These are phyloP conservation scores for Fusarium setosum DNA, from an alignment of 2,329 filamentous ascomycete species.

Conservation along the genomic window DNA sequence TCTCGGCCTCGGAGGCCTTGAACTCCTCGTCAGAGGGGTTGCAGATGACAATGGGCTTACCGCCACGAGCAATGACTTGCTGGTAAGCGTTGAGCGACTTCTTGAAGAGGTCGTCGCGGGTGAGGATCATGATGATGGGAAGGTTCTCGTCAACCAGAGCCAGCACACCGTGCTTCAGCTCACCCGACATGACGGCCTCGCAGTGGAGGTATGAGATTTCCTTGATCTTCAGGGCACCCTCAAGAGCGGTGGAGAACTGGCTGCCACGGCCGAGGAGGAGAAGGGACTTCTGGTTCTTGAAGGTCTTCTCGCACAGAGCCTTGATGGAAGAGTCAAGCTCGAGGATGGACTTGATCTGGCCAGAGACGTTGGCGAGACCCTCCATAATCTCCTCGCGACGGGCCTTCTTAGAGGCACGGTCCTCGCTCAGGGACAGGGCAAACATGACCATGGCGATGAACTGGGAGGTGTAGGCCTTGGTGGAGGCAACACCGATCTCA, in stretches of 20 bases:
- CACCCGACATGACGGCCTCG: constrained; percentile 99
- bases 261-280: constrained; percentile 93
- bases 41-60: constrained; percentile 99
- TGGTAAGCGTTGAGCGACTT: constrained; percentile 99
- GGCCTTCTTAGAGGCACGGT: constrained; percentile 93
- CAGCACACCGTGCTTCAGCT: constrained; percentile 98
- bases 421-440: constrained; percentile 93
- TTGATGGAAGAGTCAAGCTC: constrained; percentile 95
- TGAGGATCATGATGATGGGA: constrained; percentile 99
- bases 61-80: constrained; percentile 96
- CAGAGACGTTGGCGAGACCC: constrained; percentile 86
- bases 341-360: constrained; percentile 91
- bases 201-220: constrained; percentile 99
- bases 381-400: constrained; percentile 97
- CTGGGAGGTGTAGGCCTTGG: constrained; percentile 99
- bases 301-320: constrained; percentile 88
- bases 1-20: constrained; percentile 86
- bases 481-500: constrained; percentile 98
- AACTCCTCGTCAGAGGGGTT: constrained; percentile 92
- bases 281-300: constrained; percentile 98
- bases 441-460: constrained; percentile 99
- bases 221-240: constrained; percentile 99
- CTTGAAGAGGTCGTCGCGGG: constrained; percentile 93
- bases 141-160: constrained; percentile 98
- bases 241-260: constrained; percentile 96